A percentile compares a stretch with the other conserved stretches of the same genome.
Evolutionary conservation across 192 early-diverging fungal genomes (phyloP).

Genomic region (Linnemannia exigua): DNA sequence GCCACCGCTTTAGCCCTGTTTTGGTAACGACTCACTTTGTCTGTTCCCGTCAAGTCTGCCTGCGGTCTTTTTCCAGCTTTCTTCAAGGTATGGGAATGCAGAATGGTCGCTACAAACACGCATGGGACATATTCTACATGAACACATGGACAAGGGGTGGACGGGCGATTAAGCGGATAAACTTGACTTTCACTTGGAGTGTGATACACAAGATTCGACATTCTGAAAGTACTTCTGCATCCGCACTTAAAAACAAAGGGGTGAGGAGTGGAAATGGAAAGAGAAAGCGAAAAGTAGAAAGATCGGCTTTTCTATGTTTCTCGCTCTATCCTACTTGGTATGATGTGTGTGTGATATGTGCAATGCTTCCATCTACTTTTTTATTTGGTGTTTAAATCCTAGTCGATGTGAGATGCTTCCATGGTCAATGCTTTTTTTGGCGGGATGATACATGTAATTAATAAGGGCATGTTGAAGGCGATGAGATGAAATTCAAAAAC

Average conservation of each 20-base stretch:
- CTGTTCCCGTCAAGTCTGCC: not conserved
- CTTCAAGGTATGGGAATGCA: not conserved
- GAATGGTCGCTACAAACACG: not conserved
- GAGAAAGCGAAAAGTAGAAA: not conserved
- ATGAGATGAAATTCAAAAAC: not conserved
- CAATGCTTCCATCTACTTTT: not conserved
- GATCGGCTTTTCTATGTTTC: not conserved
- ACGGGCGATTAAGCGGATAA: not conserved
- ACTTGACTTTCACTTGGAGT: too few relatives aligned
- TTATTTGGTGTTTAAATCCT: not conserved
- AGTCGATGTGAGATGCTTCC: not conserved
- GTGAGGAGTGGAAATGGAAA: not conserved
- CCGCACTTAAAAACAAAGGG: not conserved
- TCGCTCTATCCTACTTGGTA: not conserved
- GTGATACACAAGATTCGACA: not conserved
- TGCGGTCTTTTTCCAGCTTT: not conserved
- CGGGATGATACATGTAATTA: slow-evolving; percentile 2
- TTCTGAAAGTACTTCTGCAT: not conserved
- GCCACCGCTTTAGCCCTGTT: not conserved
- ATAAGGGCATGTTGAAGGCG: not conserved
- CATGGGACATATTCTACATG: not conserved
- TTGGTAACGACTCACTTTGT: not conserved
- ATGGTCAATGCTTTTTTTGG: not conserved
- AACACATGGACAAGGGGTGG: not conserved
- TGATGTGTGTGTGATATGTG: not conserved